Base-by-base conservation (phyloP, 176 grass and related monocot genomes). In the Aegilops sharonensis region DNA sequence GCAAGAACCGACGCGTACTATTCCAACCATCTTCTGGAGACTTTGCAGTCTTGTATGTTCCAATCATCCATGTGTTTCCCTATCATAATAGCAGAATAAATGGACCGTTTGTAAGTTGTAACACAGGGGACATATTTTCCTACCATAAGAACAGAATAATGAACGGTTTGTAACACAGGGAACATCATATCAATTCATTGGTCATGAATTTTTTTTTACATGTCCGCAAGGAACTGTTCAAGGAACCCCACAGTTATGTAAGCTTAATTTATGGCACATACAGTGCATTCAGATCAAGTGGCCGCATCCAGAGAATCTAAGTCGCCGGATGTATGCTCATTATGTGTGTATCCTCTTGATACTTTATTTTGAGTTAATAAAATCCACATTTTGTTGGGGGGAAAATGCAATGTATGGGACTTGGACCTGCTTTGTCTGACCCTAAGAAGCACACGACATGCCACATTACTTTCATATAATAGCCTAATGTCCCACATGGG, bases 101-200 rank as follows among this genome's bases (percentile, higher is more conserved):
- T 71, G 14, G 9, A 21, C 29, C 6, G 9, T 10, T 83, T 76
- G 36, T 36, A 47, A 20, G 6, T 83, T 76, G 36, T 36, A 48
- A 20, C 54, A 8, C 5, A 0, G 14, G 48, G 48, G 48, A 52
- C 48, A 47, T 65, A 3, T 18, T 57, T 11, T 24, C 3, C 8
- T 37, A 68, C 45, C 47, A 88, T 61, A 78, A 69, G 21, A 34
- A 36, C 20, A 70, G 68, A 82, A 82, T 69, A 70, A 34, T 88
- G 25, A 5, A 21, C 21, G 5, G 32, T 5, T 83, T 66, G 35
- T 83, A 4, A 36, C 14, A 35, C 21, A 78, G 9, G 10, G 13
- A 72, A 45, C 37, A 29, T 48, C 72, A 54, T 36, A 34, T 59
- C 6, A 23, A 35, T 27, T 72, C 15, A 73, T 9, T 30, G 0